These are phyloP conservation scores for Naganishia sp. DNA, from an alignment of 1,284 basidiomycete genomes.

Conservation along the genomic window DNA sequence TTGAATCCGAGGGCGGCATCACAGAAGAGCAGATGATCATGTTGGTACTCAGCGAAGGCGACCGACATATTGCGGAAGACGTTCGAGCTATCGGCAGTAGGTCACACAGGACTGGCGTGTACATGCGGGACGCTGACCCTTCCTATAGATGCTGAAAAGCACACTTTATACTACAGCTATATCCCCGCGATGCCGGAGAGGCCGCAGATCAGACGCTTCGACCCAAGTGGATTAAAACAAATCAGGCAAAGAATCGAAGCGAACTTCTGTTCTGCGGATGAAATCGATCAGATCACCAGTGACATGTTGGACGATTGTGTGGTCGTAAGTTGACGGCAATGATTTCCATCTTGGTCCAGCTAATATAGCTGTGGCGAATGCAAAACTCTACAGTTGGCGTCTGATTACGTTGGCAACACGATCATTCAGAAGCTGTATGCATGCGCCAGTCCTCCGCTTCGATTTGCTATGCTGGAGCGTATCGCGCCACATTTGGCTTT, in stretches of 20 bases:
- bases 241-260: slow-evolving; percentile 85
- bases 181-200: slow-evolving; percentile 84
- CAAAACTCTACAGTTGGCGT: slow-evolving; percentile 72
- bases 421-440: slow-evolving; percentile 97
- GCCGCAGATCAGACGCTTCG: slow-evolving; percentile 75
- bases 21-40: slow-evolving; percentile 95
- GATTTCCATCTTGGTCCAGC: neutral
- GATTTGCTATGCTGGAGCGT: slow-evolving; percentile 88
- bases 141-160: slow-evolving; percentile 68
- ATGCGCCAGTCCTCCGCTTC: slow-evolving; percentile 72
- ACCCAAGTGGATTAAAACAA: slow-evolving; percentile 90
- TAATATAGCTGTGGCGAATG: neutral
- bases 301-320: slow-evolving; percentile 76
- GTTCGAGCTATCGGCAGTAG: slow-evolving; percentile 77
- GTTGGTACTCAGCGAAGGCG: slow-evolving; percentile 80
- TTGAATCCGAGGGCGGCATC: slow-evolving; percentile 60
- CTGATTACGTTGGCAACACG: slow-evolving; percentile 98
- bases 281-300: slow-evolving; percentile 83
- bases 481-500: slow-evolving; percentile 92
- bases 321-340: slow-evolving; percentile 42
- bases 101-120: slow-evolving; percentile 42
- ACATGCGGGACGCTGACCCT: slow-evolving; percentile 24
- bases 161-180: slow-evolving; percentile 89
- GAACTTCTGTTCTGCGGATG: slow-evolving; percentile 76
- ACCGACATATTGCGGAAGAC: slow-evolving; percentile 74